These are phyloP conservation scores for Citrus sinensis DNA, from an alignment of 345 rosid species.

Conservation along the genomic window DVS_A1.0 CM039162.1:9934001-9934500, in stretches of 20 bases:
- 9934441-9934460: neutral
- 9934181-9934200: conserved; percentile 56
- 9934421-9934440: neutral
- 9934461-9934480: neutral
- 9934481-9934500: neutral
- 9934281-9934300: conserved; percentile 8
- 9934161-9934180: conserved; percentile 41
- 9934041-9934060: conserved; percentile 64
- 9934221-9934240: conserved; percentile 69
- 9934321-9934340: conserved; percentile 3
- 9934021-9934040: conserved; percentile 75
- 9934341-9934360: neutral
- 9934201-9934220: conserved; percentile 61
- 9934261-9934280: conserved; percentile 17
- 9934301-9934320: neutral
- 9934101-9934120: conserved; percentile 78
- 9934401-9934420: no score
- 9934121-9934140: conserved; percentile 69
- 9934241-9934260: conserved; percentile 56
- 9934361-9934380: neutral
- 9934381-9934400: neutral
- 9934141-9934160: conserved; percentile 59
- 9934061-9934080: conserved; percentile 56
- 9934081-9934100: conserved; percentile 81
- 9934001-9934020: conserved; percentile 84